Base-by-base conservation (phyloP, 352 stramenopile genomes). In the Phytopythium boreale region DNA sequence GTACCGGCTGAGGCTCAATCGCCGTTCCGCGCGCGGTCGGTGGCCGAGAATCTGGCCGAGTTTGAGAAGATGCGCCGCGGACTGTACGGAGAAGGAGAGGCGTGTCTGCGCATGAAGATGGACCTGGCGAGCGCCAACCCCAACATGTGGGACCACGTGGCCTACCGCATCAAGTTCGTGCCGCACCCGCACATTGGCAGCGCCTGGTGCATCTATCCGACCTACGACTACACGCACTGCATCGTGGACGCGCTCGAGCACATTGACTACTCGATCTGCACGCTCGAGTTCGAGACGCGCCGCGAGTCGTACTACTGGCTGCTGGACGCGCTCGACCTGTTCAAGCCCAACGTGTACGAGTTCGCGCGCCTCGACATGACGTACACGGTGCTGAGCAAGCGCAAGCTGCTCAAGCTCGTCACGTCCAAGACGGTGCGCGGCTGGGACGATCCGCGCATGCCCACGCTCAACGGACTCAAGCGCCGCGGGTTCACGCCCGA, bases 201-300 rank as follows among this genome's bases (percentile, higher is more conserved):
- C 65, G 94, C 94, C 65, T 99, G 98, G 97, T 99, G 97, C 76
- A 99, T 99, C 74, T 99, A 99, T 80, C 98, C 98, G 12, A 98
- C 96, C 7, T 99, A 99, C 77, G 98, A 99, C 84, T 99, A 98
- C 76, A 99, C 97, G 64, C 98, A 99, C 84, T 99, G 97, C 78
- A 98, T 99, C 69, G 84, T 95, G 41, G 96, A 99, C 71, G 97
- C 96, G 31, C 77, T 99, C 17, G 98, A 99, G 80, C 91, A 99
- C 75, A 98, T 99, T 71, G 97, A 99, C 80, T 99, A 99, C 78
- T 99, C 93, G 56, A 99, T 99, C 67, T 99, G 98, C 79, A 99
- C 97, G 41, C 89, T 99, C 62, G 98, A 99, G 79, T 99, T 99
- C 75, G 97, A 99, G 81, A 99, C 95, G 22, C 87, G 97, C 17